Base-by-base conservation (phyloP, 2,329 filamentous ascomycete species). In the Colletotrichum musae region DNA sequence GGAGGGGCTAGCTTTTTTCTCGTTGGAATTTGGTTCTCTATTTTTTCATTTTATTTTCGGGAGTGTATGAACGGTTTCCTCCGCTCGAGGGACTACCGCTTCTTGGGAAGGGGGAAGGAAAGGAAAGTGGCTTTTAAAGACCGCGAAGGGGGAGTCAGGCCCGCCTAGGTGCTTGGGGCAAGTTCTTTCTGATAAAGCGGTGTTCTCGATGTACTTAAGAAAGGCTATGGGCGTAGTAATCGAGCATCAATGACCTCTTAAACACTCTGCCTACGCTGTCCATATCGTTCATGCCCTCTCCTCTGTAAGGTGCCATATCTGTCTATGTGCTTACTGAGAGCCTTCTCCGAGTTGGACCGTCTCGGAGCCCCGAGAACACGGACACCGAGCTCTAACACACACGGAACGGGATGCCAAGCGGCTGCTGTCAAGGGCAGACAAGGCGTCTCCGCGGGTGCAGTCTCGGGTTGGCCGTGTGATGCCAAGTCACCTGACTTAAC, bases 191-290 rank as follows among this genome's bases (percentile, higher is more conserved):
- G 57, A 57, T 57, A 57, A 51, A 62, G 32, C 32, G 32, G 62
- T 47, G 57, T 60, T 67, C 56, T 67, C 56, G 50, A 61, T 52
- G 39, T 58, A 64, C 59, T 64, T 56, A 4, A 24, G 28, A 36
- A 7, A 67, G 45, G 62, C 56, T 65, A 52, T 28, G 26, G 18
- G 56, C 63, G 45, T 66, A 61, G 57, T 70, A 67, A 70, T 67
- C 57, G 62, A 67, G 36, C 62, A 61, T 66, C 32, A 68, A 15
- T 66, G 56, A 69, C 43, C 56, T 69, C 56, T 13, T 18, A 45
- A 47, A 43, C n/a, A 6, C 12, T 4, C 6, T 9, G 6, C 9
- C 9, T 7, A 32, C 28, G 28, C 28, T 32, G 1, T 9, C 21
- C 21, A 24, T 4, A 24, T 32, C 28, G 28, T 32, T 9, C 28